A percentile compares a stretch with the other conserved stretches of the same genome.
These are phyloP conservation scores for Populus pruinosa DNA, from an alignment of 345 rosid species.

Conservation along the genomic window DNA sequence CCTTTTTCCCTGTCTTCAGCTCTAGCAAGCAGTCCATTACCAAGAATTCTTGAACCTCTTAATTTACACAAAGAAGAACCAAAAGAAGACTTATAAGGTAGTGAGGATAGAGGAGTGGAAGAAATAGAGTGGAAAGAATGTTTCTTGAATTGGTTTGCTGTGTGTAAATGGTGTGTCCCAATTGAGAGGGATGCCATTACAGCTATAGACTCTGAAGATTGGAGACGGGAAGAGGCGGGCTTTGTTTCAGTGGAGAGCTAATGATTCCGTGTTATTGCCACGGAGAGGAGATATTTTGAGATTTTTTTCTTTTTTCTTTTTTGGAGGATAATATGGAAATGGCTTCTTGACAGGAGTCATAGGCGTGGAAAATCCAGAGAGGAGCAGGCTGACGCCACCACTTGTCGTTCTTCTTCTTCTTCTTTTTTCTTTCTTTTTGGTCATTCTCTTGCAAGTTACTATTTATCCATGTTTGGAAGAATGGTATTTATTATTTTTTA, in stretches of 20 bases:
- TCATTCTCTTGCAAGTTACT: background rate
- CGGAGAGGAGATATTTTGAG: background rate
- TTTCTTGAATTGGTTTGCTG: slow-evolving; percentile 31
- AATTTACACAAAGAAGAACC: slow-evolving; percentile 34
- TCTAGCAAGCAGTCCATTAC: slow-evolving; percentile 47
- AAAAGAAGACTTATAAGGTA: slow-evolving; percentile 27
- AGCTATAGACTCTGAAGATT: slow-evolving; percentile 2
- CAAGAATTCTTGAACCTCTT: slow-evolving; percentile 40
- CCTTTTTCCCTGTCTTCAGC: slow-evolving; percentile 72
- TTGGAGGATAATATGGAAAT: background rate
- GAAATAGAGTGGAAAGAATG: slow-evolving; percentile 26
- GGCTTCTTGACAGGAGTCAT: background rate
- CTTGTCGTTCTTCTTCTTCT: background rate
- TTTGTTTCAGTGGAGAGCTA: background rate
- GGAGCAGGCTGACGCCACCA: background rate
- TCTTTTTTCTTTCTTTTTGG: background rate
- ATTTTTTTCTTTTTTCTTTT: no score
- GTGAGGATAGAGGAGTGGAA: slow-evolving; percentile 15
- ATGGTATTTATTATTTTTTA: no score
- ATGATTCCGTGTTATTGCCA: background rate
- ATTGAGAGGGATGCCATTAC: slow-evolving; percentile 59
- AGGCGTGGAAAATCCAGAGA: background rate
- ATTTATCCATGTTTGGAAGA: background rate
- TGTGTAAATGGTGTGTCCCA: slow-evolving; percentile 37
- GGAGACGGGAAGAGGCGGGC: background rate